Conservation (phyloP, 2,329 filamentous ascomycete genomes). For the Trichoderma oligosporum region DNA sequence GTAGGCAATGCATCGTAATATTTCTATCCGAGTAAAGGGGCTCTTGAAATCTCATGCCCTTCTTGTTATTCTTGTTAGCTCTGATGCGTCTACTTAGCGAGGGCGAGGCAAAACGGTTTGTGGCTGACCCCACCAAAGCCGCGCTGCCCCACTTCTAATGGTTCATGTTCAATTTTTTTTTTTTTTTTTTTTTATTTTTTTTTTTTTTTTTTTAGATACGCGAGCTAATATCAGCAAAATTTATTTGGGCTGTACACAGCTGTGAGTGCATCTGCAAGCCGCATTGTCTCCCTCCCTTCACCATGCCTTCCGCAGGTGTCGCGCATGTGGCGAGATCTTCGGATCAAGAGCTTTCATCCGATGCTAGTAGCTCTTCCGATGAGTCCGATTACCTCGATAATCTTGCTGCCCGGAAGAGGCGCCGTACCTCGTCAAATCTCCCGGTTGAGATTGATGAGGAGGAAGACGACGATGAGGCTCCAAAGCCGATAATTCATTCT, state of each 20-base stretch:
- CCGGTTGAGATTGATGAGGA: slow-evolving; percentile 23
- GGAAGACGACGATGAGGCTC: slow-evolving; percentile 24
- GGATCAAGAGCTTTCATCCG: slow-evolving; percentile 9
- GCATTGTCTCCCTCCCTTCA: not conserved
- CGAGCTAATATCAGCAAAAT: not conserved
- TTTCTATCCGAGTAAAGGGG: not conserved
- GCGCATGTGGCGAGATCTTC: not conserved
- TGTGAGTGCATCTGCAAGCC: slow-evolving; percentile 3
- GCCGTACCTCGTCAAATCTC: slow-evolving; percentile 35
- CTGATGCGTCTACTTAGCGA: not conserved
- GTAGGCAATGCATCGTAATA: not conserved
- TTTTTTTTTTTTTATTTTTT: not conserved
- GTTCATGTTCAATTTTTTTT: not conserved
- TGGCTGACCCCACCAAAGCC: not conserved
- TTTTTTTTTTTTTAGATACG: not conserved
- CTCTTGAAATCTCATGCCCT: no score
- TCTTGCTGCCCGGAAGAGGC: slow-evolving; percentile 43
- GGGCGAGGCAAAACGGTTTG: not conserved
- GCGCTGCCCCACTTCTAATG: not conserved
- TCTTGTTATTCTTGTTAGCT: no score
- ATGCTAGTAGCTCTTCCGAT: slow-evolving; percentile 25
- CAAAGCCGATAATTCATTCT: slow-evolving; percentile 38
- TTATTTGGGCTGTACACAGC: not conserved
- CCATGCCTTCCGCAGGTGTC: slow-evolving; percentile 15
- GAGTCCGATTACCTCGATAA: slow-evolving; percentile 51